Evolutionary conservation across 371 early-diverging fungal genomes (phyloP), one percentile per base, ranked within the genome.

Genomic region (Dinochytrium kinnereticum): DNA sequence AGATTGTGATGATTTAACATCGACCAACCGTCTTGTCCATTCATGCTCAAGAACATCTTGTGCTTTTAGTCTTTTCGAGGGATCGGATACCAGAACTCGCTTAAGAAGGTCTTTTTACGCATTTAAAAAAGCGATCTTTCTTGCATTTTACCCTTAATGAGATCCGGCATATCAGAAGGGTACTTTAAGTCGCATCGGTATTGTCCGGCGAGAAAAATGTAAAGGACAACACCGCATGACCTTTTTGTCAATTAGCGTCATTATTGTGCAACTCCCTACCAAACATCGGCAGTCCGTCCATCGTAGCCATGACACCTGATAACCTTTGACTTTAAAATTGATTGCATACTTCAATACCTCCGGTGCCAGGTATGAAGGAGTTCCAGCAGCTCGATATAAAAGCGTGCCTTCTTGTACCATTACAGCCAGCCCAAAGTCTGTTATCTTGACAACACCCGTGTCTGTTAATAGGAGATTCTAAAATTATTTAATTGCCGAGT

Each of bases 221-320:
- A 71, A 19, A 71, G 72, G n/a, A 71, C 72, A 24, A 71, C 65
- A 24, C 72, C 72, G 38, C 65, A 71, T 1, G 72, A 39, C n/a
- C n/a, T n/a, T n/a, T n/a, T n/a, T n/a, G n/a, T n/a, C n/a, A n/a
- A n/a, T n/a, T n/a, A n/a, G n/a, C 31, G 17, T 19, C 15, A 30
- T n/a, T 44, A 44, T 19, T 19, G 13, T 19, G 44, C 44, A 44
- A 44, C 44, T 44, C n/a, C n/a, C n/a, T n/a, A n/a, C 71, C 71
- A 71, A 28, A 71, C 36, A 44, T 71, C 71, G 21, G 61, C 71
- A 1, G 64, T 36, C 26, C 38, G 38, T 24, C 61, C 71, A 26
- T 64, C 59, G 39, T 71, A 71, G 1, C 71, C 71, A 10, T 37
- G 31, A 33, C 51, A 53, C 38, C 51, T 1, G 39, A 65, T 51